A percentile compares a stretch with the other conserved stretches of the same genome.
Conservation (phyloP, 805 yeast species). For the Yamadazyma olivae region DNA sequence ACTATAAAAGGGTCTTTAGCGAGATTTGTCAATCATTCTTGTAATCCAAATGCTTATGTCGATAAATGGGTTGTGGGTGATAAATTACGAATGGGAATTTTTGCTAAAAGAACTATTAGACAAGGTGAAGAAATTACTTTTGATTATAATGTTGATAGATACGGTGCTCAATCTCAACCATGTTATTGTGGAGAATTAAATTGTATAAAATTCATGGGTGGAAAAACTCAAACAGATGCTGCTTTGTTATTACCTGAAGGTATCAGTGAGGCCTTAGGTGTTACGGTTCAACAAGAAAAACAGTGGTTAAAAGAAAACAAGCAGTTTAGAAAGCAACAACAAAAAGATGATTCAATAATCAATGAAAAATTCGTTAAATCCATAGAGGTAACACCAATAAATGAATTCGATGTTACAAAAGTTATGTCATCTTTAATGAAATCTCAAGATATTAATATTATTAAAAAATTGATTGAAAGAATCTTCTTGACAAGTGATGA, state of each 20-base stretch:
- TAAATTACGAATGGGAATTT: constrained; percentile 89
- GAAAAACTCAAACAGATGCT: constrained; percentile 94
- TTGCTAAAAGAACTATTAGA: constrained; percentile 69
- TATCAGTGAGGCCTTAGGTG: constrained; percentile 82
- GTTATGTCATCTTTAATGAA: constrained; percentile 82
- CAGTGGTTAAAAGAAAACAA: constrained; percentile 63
- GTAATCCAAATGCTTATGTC: constrained; percentile 91
- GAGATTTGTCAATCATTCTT: constrained; percentile 91
- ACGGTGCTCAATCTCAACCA: constrained; percentile 91
- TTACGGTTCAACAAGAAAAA: constrained; percentile 63
- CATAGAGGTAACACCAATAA: constrained; percentile 51
- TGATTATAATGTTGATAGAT: constrained; percentile 92
- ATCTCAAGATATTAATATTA: constrained; percentile 63
- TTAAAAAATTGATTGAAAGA: constrained; percentile 65
- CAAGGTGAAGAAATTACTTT: constrained; percentile 89
- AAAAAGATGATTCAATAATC: constrained; percentile 53
- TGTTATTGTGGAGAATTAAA: constrained; percentile 93
- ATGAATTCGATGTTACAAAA: constrained; percentile 53
- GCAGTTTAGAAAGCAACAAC: constrained; percentile 46
- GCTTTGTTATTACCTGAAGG: constrained; percentile 80
- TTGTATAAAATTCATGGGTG: constrained; percentile 93
- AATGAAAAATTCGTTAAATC: constrained; percentile 64
- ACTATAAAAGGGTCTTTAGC: constrained; percentile 86
- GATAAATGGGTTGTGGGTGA: constrained; percentile 97
- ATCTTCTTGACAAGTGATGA: constrained; percentile 52